Evolutionary conservation across 495 filamentous ascomycete species (phyloP).

Genomic region (Annulohypoxylon stygium): DNA sequence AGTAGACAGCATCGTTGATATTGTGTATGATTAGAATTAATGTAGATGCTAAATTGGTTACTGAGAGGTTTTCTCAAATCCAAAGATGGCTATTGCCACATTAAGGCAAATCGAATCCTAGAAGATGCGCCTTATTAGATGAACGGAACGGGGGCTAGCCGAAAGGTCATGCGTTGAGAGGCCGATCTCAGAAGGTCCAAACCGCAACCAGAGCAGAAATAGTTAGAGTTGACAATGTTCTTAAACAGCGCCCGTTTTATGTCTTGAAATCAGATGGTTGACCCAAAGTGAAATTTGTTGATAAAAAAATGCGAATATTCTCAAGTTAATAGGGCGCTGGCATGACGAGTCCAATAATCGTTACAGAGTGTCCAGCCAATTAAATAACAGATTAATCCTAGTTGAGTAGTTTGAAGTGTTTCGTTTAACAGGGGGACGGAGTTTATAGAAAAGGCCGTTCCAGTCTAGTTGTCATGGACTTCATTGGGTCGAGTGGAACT

Average conservation of each 20-base stretch:
- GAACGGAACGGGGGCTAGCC: constrained; percentile 20
- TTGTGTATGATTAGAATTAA: constrained; percentile 1
- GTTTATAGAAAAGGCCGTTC: constrained; percentile 28
- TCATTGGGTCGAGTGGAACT: constrained; percentile 10
- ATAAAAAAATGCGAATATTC: constrained; percentile 7
- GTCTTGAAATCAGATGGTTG: neutral
- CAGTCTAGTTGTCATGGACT: constrained; percentile 21
- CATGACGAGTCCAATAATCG: constrained; percentile 3
- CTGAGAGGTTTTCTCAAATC: neutral
- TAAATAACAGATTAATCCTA: constrained; percentile 3
- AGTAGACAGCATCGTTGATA: constrained; percentile 43
- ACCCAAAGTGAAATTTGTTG: neutral
- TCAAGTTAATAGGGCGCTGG: neutral
- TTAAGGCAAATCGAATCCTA: neutral
- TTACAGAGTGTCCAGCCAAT: constrained; percentile 12
- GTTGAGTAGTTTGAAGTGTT: constrained; percentile 1
- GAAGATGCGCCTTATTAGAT: constrained; percentile 11
- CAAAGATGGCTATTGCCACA: neutral
- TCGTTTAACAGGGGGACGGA: constrained; percentile 24
- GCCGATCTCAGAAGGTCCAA: constrained; percentile 16
- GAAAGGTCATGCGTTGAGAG: constrained; percentile 23
- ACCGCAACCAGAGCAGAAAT: neutral
- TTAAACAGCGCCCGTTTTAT: neutral
- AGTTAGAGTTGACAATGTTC: constrained; percentile 2
- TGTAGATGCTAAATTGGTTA: constrained; percentile 4